phyloP scores from a whole-genome alignment of 257 asterid species.

The Cynanchum wilfordii region DNA sequence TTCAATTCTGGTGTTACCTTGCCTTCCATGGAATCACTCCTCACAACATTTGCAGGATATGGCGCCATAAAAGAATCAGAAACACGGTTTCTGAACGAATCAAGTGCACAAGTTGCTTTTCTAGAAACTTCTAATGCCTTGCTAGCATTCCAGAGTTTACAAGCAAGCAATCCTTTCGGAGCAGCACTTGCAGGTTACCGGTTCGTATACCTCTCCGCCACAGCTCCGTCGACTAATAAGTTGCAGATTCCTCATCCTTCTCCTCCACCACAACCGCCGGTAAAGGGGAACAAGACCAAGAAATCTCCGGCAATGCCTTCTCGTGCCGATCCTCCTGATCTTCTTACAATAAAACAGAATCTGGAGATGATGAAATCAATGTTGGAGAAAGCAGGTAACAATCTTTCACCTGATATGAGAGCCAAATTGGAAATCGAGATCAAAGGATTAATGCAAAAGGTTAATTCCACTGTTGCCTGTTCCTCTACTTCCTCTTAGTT shows the following conservation, averaged over 20 bases:
- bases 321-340: conserved; percentile 33
- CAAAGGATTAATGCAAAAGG: conserved; percentile 44
- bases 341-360: conserved; percentile 48
- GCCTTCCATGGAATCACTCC: conserved; percentile 10
- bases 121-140: not conserved
- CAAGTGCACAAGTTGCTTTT: conserved; percentile 10
- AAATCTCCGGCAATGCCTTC: conserved; percentile 17
- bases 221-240: conserved; percentile 3
- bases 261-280: conserved; percentile 22
- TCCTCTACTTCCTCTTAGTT: conserved; percentile 28
- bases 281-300: not conserved
- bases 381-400: conserved; percentile 65
- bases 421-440: conserved; percentile 67
- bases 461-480: conserved; percentile 40
- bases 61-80: conserved; percentile 7
- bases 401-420: conserved; percentile 48
- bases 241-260: not conserved
- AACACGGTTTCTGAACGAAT: conserved; percentile 4
- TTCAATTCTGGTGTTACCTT: conserved; percentile 1
- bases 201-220: not conserved
- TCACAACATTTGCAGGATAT: conserved; percentile 1
- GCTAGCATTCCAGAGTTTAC: conserved; percentile 1
- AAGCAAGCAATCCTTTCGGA: conserved; percentile 10
- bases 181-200: conserved; percentile 6
- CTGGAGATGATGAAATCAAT: conserved; percentile 71